These are phyloP conservation scores for Euphrasia arctica DNA, from an alignment of 305 asterid species.

Conservation along the genomic window DNA sequence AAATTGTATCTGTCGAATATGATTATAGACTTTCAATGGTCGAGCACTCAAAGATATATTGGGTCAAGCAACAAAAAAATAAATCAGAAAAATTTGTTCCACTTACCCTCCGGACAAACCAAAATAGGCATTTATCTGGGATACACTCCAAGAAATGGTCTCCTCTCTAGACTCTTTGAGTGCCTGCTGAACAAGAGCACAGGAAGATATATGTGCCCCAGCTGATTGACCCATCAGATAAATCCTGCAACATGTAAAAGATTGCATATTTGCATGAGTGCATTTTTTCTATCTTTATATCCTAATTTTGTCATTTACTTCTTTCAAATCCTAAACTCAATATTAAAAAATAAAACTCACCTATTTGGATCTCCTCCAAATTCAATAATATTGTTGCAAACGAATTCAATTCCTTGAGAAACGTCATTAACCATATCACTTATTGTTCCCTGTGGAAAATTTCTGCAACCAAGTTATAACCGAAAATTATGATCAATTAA, in stretches of 20 bases:
- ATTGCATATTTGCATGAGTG: constrained; percentile 13
- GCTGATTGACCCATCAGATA: constrained; percentile 99
- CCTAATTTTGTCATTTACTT: constrained; percentile 14
- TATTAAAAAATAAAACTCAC: constrained; percentile 33
- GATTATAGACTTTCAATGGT: constrained; percentile 22
- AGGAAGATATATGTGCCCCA: constrained; percentile 95
- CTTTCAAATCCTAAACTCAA: constrained; percentile 5
- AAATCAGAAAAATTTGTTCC: neutral
- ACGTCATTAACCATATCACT: constrained; percentile 91
- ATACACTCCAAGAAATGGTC: constrained; percentile 70
- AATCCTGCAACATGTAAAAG: constrained; percentile 46
- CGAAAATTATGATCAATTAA: constrained; percentile 24
- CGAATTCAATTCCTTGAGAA: constrained; percentile 70
- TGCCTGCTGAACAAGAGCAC: constrained; percentile 89
- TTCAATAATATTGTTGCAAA: constrained; percentile 61
- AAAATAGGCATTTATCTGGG: constrained; percentile 92
- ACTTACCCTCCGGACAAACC: constrained; percentile 98
- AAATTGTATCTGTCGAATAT: constrained; percentile 70
- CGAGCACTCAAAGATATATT: constrained; percentile 10
- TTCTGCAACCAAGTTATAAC: constrained; percentile 47
- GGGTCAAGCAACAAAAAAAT: constrained; percentile 29
- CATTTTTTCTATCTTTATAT: constrained; percentile 4
- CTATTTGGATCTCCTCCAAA: constrained; percentile 92
- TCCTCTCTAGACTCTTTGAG: constrained; percentile 73
- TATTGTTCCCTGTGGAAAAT: constrained; percentile 98